A percentile compares a stretch with the other conserved stretches of the same genome.
These are phyloP conservation scores for Tulasnella sp. DNA, from an alignment of 768 basidiomycete genomes.

Conservation along the genomic window DNA sequence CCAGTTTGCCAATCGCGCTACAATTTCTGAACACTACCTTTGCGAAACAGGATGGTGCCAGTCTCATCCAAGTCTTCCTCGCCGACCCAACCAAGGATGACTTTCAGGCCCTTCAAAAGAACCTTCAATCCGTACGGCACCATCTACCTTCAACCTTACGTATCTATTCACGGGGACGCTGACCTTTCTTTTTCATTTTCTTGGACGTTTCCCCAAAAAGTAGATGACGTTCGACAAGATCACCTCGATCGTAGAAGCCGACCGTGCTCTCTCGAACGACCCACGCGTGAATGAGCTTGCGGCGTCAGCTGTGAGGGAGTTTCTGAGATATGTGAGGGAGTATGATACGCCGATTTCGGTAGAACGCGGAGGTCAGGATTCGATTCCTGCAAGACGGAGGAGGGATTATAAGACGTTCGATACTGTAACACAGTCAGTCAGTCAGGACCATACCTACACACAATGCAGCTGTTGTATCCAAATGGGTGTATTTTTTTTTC, in stretches of 20 bases:
- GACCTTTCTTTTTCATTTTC: not conserved
- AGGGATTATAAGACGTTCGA: conserved; percentile 9
- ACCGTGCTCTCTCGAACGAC: not conserved
- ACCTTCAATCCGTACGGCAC: not conserved
- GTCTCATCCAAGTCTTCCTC: not conserved
- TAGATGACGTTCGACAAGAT: not conserved
- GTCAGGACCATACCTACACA: too few relatives aligned
- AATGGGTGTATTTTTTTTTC: not conserved
- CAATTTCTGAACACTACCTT: not conserved
- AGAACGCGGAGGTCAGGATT: conserved; percentile 4
- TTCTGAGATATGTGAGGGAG: conserved; percentile 4
- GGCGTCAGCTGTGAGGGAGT: not conserved
- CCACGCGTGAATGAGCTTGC: not conserved
- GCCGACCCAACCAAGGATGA: not conserved
- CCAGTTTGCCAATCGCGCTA: not conserved
- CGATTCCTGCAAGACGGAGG: not conserved
- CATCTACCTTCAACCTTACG: too few relatives aligned
- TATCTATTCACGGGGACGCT: too few relatives aligned
- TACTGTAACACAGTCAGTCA: not conserved
- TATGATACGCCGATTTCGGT: conserved; percentile 3
- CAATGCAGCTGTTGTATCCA: not conserved
- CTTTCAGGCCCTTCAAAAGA: not conserved
- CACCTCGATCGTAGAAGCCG: not conserved
- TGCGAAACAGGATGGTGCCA: not conserved
- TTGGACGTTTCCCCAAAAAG: not conserved